Base-by-base conservation (phyloP, 2,329 filamentous ascomycete genomes). In the Ceratocystis variospora region DNA sequence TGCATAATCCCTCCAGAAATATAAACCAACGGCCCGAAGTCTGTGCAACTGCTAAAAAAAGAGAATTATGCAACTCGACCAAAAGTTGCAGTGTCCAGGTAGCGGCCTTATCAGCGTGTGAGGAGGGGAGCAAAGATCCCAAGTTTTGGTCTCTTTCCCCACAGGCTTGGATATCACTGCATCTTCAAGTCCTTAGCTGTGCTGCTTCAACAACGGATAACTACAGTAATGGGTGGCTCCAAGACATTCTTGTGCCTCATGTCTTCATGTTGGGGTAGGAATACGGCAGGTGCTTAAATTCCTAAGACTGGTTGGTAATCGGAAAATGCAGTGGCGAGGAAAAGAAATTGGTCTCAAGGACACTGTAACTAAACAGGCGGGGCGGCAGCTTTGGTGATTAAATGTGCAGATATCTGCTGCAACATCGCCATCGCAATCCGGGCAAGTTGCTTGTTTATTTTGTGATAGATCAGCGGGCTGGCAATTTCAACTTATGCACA, bases 181-280 rank as follows among this genome's bases (percentile, higher is more conserved):
- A 53, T 53, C 19, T 15, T 53, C 48, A 10, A 53, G 48, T 28
- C 22, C 48, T 10, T 53, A 53, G 48, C 48, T 53, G 48, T 53
- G 25, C 48, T 53, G 8, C 12, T 25, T 5, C 10, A 25, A 15
- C 48, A 28, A 25, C 48, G 48, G 48, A 25, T 53, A 53, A 25
- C 48, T 15, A 53, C 48, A 53, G 19, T 10, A 28, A 25, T 25
- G 48, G 25, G 15, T 28, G 19, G 25, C 25, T 22, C 19, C 5
- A 53, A 53, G 48, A 53, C 48, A 53, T 53, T 59, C 28, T 37
- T 59, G 55, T 59, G 31, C 28, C 31, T 59, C 55, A 59, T 59
- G n/a, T 37, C 15, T 59, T 41, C 37, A 41, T 15, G 10, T 41
- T 41, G 37, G 37, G 25, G n/a, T 25, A 12, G 8, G 17, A 12